These are phyloP conservation scores for Sporobolomyces pararoseus DNA, from an alignment of 768 basidiomycete species.

Conservation along the genomic window DNA sequence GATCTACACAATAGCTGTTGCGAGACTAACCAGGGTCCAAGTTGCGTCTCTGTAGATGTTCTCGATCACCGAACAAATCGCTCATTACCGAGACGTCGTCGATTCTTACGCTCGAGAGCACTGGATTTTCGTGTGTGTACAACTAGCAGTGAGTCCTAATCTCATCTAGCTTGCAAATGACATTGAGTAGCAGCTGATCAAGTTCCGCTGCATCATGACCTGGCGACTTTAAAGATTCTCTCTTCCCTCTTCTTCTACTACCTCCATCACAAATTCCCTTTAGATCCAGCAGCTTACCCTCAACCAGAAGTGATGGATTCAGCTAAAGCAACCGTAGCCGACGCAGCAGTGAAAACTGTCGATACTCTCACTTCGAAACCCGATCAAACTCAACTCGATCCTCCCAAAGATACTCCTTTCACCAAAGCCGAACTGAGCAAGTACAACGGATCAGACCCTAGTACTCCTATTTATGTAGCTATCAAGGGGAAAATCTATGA, in stretches of 20 bases:
- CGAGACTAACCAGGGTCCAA: too few relatives aligned
- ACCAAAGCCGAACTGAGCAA: conserved; percentile 64
- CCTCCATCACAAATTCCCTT: conserved; percentile 28
- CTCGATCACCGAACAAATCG: neutral
- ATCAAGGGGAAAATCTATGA: conserved; percentile 68
- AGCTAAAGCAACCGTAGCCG: conserved; percentile 14
- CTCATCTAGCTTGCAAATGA: neutral
- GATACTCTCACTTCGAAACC: conserved; percentile 1
- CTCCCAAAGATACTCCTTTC: conserved; percentile 73
- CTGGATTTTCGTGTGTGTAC: conserved; percentile 13
- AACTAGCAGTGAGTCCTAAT: conserved; percentile 19
- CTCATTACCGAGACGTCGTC: neutral
- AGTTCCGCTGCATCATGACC: too few relatives aligned
- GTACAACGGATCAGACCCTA: conserved; percentile 65
- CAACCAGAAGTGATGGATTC: neutral
- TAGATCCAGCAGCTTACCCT: neutral
- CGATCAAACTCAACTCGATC: conserved; percentile 24
- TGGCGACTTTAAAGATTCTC: conserved; percentile 2
- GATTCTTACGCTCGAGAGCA: conserved; percentile 18
- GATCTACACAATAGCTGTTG: too few relatives aligned
- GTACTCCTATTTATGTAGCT: conserved; percentile 78
- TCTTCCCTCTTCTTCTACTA: conserved; percentile 31
- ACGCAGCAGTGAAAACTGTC: conserved; percentile 23
- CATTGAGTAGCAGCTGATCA: too few relatives aligned
- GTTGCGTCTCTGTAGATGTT: too few relatives aligned